Conservation (phyloP, 805 yeast genomes). For the Millerago galiae region DNA sequence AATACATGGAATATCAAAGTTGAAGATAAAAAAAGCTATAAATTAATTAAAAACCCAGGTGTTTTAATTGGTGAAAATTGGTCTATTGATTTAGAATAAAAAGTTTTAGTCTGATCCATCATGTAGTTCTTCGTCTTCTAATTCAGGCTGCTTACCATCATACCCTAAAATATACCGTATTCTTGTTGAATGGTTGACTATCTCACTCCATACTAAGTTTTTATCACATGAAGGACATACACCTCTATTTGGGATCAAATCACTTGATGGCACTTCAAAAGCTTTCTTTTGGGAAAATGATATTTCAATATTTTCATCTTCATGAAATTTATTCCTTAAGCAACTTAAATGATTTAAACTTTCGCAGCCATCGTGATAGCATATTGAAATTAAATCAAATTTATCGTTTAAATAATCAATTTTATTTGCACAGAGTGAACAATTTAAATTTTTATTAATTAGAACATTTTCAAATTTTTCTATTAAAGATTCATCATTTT, state of each 20-base stretch:
- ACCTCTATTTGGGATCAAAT: slow-evolving; percentile 24
- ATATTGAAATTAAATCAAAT: slow-evolving; percentile 30
- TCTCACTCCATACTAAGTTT: slow-evolving; percentile 24
- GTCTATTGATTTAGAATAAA: slow-evolving; percentile 31
- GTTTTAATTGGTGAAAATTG: slow-evolving; percentile 42
- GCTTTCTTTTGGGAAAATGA: not conserved
- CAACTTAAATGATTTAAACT: slow-evolving; percentile 34
- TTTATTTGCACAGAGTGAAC: slow-evolving; percentile 26
- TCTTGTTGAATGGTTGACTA: slow-evolving; percentile 23
- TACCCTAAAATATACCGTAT: slow-evolving; percentile 8
- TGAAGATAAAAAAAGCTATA: slow-evolving; percentile 14
- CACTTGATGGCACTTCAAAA: slow-evolving; percentile 8
- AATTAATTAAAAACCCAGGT: slow-evolving; percentile 43
- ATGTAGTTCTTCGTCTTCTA: slow-evolving; percentile 7
- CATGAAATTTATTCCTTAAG: slow-evolving; percentile 23
- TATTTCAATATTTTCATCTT: not conserved
- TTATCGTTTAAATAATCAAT: slow-evolving; percentile 31
- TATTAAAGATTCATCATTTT: slow-evolving; percentile 10
- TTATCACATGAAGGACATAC: slow-evolving; percentile 26
- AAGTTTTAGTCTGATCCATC: not conserved
- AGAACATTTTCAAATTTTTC: slow-evolving; percentile 17
- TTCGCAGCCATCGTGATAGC: slow-evolving; percentile 28
- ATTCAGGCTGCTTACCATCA: slow-evolving; percentile 8
- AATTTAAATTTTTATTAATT: slow-evolving; percentile 20
- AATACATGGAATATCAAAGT: slow-evolving; percentile 31